A percentile compares a stretch with the other conserved stretches of the same genome.
phyloP scores from a whole-genome alignment of 352 stramenopile species.

The Globisporangium spinosum region DNA sequence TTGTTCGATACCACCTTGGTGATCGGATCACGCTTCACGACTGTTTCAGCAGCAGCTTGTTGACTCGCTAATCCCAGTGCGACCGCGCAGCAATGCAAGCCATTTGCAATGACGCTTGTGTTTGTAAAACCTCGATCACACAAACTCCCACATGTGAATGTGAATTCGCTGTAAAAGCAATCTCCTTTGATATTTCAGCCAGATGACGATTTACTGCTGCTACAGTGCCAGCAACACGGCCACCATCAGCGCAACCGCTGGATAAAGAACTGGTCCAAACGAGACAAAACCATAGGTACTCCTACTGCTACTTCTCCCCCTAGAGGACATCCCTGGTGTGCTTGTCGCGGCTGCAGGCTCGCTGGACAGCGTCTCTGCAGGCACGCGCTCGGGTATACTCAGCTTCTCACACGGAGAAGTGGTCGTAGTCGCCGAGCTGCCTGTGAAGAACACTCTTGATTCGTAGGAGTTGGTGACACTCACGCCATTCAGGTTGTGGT shows the following conservation, averaged over 20 bases:
- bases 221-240: background rate
- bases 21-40: background rate
- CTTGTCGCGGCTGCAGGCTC: background rate
- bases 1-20: background rate
- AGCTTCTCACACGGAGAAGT: background rate
- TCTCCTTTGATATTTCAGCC: no score
- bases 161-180: no score
- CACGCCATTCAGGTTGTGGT: constrained; percentile 1
- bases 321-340: background rate
- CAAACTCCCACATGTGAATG: background rate
- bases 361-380: background rate
- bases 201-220: background rate
- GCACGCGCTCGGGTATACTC: background rate
- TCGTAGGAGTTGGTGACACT: background rate
- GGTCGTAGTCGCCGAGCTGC: background rate
- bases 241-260: background rate
- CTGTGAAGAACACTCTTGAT: background rate
- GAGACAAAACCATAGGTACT: background rate
- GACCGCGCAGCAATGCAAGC: no score
- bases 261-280: background rate
- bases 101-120: no score
- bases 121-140: background rate
- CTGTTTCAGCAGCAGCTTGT: background rate
- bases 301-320: background rate
- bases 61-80: no score